Conservation (phyloP, 352 stramenopile genomes). For the Phytopythium helicoides region DNA sequence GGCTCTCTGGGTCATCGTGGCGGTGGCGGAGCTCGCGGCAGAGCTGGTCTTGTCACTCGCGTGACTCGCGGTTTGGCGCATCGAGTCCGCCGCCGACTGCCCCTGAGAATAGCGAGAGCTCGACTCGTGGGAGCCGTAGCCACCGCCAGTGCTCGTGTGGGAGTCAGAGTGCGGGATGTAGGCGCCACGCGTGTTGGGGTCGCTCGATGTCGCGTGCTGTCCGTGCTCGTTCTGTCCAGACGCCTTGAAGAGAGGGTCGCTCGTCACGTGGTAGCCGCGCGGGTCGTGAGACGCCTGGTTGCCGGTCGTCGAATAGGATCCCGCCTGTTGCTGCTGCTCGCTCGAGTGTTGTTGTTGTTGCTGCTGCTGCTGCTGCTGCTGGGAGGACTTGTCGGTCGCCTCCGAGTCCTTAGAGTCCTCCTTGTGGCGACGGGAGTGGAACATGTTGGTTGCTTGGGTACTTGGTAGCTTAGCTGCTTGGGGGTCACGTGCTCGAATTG, state of each 20-base stretch:
- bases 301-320: too few species aligned
- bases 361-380: too few species aligned
- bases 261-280: neutral
- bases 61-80: neutral
- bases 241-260: conserved; percentile 2
- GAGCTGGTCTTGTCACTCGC: neutral
- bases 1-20: neutral
- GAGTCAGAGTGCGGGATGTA: too few species aligned
- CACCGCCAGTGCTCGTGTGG: neutral
- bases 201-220: too few species aligned
- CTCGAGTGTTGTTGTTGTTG: too few species aligned
- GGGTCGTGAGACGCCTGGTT: neutral
- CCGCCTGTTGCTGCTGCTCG: too few species aligned
- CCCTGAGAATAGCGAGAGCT: too few species aligned
- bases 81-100: conserved; percentile 1
- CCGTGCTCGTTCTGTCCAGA: too few species aligned
- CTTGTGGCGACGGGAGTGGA: conserved; percentile 4
- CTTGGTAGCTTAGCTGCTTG: too few species aligned
- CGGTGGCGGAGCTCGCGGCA: neutral
- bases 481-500: too few species aligned
- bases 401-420: neutral
- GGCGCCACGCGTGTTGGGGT: too few species aligned
- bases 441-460: neutral
- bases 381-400: neutral
- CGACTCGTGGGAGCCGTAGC: neutral